These are phyloP conservation scores for Dactylis glomerata DNA, from an alignment of 176 grass and related monocot genomes.

Conservation along the genomic window DNA sequence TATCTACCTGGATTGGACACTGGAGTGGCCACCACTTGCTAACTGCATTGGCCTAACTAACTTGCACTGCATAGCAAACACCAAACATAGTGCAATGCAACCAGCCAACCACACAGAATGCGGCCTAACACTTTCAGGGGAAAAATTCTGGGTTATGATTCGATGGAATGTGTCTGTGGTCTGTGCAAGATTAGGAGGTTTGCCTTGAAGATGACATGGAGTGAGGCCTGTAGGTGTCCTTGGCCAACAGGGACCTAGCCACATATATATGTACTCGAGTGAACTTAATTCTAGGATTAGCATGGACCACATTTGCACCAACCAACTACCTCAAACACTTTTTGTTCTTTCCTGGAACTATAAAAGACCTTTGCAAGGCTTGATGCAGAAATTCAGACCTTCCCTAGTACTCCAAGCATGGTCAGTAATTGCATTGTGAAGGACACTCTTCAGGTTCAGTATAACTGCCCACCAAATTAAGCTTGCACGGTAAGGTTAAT, in stretches of 20 bases:
- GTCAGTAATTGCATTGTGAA: neutral
- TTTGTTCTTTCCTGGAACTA: neutral
- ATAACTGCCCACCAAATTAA: neutral
- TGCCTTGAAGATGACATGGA: neutral
- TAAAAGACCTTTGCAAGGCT: neutral
- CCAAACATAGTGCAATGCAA: neutral
- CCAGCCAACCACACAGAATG: neutral
- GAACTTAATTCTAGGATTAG: neutral
- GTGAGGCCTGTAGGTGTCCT: neutral
- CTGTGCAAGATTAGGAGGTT: neutral
- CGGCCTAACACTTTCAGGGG: neutral
- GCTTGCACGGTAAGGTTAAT: conserved; percentile 16
- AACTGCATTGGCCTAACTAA: conserved; percentile 16
- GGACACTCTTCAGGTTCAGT: neutral
- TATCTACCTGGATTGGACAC: neutral
- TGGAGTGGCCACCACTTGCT: neutral
- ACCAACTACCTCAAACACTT: neutral
- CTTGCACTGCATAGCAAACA: neutral
- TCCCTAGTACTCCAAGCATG: neutral
- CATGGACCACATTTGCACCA: neutral
- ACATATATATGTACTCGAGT: neutral
- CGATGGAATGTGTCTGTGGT: neutral
- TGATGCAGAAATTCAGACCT: neutral
- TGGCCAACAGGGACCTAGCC: neutral
- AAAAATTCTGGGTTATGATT: neutral